phyloP scores from a whole-genome alignment of 306 rosid genomes.

The Gastrolobium villosum region DNA sequence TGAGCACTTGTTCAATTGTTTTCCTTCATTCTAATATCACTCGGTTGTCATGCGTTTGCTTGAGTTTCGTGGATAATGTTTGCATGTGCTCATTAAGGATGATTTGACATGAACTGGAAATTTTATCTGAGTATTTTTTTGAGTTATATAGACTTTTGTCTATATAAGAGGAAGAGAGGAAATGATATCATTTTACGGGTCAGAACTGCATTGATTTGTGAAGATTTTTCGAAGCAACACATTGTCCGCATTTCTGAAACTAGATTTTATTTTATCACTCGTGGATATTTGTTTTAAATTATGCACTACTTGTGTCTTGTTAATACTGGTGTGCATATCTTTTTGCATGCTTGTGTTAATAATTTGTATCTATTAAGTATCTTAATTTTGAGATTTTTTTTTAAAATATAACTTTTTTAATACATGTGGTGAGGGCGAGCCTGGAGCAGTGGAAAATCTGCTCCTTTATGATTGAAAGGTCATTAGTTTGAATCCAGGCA shows the following conservation, averaged over 20 bases:
- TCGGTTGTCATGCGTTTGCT: slow-evolving; percentile 7
- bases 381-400: slow-evolving; percentile 11
- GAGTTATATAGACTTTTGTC: background rate
- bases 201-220: slow-evolving; percentile 18
- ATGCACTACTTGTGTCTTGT: slow-evolving; percentile 34
- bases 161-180: slow-evolving; percentile 13
- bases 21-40: slow-evolving; percentile 3
- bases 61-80: slow-evolving; percentile 9
- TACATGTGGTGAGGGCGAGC: background rate
- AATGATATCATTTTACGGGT: slow-evolving; percentile 20
- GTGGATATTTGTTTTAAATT: slow-evolving; percentile 35
- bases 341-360: slow-evolving; percentile 24
- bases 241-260: background rate
- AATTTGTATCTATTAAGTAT: slow-evolving; percentile 27
- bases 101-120: slow-evolving; percentile 18
- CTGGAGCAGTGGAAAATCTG: too few relatives aligned
- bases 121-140: background rate
- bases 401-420: background rate
- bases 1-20: slow-evolving; percentile 13
- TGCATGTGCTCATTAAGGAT: slow-evolving; percentile 12
- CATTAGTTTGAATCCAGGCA: too few relatives aligned
- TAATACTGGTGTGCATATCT: background rate
- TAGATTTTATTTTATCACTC: slow-evolving; percentile 13
- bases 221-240: slow-evolving; percentile 18
- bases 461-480: too few relatives aligned